These are phyloP conservation scores for Glonium stellatum DNA, from an alignment of 495 filamentous ascomycete species.

Conservation along the genomic window DNA sequence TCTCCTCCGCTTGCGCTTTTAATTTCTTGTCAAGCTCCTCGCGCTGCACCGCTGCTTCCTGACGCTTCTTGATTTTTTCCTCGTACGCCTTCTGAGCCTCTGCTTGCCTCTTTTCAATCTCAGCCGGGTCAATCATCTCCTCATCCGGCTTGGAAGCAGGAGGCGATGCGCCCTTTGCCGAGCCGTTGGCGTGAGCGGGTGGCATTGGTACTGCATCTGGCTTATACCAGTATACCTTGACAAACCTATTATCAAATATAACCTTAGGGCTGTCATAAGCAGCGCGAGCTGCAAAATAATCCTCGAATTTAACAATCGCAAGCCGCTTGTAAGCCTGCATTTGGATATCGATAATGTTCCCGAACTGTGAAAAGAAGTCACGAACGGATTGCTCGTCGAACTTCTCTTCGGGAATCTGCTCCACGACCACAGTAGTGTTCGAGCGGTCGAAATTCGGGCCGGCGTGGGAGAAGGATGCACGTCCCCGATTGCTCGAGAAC, in stretches of 20 bases:
- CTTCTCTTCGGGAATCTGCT: constrained; percentile 85
- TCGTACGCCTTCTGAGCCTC: constrained; percentile 75
- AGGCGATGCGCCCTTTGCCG: background rate
- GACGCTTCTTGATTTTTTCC: constrained; percentile 64
- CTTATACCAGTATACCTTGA: constrained; percentile 95
- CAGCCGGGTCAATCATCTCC: constrained; percentile 65
- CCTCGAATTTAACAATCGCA: constrained; percentile 74
- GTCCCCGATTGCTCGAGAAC: constrained; percentile 41
- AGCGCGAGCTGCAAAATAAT: constrained; percentile 63
- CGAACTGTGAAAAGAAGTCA: constrained; percentile 80
- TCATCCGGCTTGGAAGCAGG: constrained; percentile 25
- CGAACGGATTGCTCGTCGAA: constrained; percentile 67
- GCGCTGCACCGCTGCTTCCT: constrained; percentile 64
- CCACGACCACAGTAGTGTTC: constrained; percentile 78
- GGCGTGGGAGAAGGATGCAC: constrained; percentile 65
- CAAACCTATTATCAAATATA: constrained; percentile 95
- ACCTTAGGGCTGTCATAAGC: constrained; percentile 89
- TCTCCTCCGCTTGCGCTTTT: constrained; percentile 70
- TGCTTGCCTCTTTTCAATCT: constrained; percentile 67
- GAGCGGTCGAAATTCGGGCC: constrained; percentile 68
- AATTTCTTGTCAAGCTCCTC: constrained; percentile 66
- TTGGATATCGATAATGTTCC: constrained; percentile 61
- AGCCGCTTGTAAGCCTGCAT: constrained; percentile 72
- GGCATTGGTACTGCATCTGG: constrained; percentile 43
- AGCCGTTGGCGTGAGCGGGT: constrained; percentile 20